Evolutionary conservation across 805 yeast genomes (phyloP).

Genomic region (Schwanniomyces yamadae): DNA sequence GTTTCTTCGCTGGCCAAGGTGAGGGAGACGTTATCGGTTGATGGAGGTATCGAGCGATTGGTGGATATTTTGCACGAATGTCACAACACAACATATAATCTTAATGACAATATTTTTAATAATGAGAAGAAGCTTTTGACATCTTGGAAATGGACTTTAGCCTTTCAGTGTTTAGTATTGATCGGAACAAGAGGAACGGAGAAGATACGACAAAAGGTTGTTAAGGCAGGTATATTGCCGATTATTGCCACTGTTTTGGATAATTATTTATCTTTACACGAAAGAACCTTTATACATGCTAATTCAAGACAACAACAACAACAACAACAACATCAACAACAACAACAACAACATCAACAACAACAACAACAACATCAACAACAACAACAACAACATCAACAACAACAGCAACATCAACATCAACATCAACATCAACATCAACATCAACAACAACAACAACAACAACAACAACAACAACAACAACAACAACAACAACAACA

Average conservation of each 20-base stretch:
- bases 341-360: slow-evolving; percentile 4
- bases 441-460: slow-evolving; percentile 3
- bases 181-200: slow-evolving; percentile 95
- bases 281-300: slow-evolving; percentile 36
- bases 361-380: slow-evolving; percentile 19
- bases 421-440: slow-evolving; percentile 1
- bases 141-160: slow-evolving; percentile 98
- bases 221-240: slow-evolving; percentile 88
- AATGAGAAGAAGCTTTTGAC: slow-evolving; percentile 51
- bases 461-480: slow-evolving; percentile 11
- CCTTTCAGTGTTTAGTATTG: slow-evolving; percentile 87
- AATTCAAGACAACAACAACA: slow-evolving; percentile 15
- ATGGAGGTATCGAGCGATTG: slow-evolving; percentile 89
- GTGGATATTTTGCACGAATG: slow-evolving; percentile 86
- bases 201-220: slow-evolving; percentile 77
- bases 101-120: slow-evolving; percentile 31
- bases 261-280: slow-evolving; percentile 60
- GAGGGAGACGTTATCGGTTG: slow-evolving; percentile 81
- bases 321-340: slow-evolving; percentile 5
- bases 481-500: slow-evolving; percentile 10
- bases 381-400: slow-evolving; percentile 12
- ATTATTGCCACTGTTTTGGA: slow-evolving; percentile 89
- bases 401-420: slow-evolving; percentile 4
- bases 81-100: slow-evolving; percentile 37
- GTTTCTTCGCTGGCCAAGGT: slow-evolving; percentile 86